phyloP scores from a whole-genome alignment of 306 rosid genomes.

The Herpetospermum pedunculosum region DNA sequence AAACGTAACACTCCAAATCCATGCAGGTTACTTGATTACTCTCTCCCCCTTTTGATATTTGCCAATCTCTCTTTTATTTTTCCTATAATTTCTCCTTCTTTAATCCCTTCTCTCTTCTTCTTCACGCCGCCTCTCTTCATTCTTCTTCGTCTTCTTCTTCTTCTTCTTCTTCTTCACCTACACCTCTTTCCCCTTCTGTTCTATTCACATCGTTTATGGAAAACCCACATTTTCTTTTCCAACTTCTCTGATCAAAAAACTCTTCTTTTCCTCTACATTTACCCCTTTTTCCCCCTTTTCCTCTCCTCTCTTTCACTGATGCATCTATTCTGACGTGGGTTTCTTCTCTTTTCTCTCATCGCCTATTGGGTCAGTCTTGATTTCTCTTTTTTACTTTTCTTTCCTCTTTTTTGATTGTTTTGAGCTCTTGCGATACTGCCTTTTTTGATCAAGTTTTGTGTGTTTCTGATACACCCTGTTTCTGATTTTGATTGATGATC shows the following conservation, averaged over 20 bases:
- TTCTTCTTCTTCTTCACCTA: constrained; percentile 7
- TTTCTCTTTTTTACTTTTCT: not conserved
- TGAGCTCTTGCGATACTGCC: not conserved
- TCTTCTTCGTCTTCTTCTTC: constrained; percentile 21
- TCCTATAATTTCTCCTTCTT: constrained; percentile 7
- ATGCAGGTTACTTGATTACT: constrained; percentile 7
- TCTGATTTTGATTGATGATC: not conserved
- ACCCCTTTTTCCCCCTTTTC: not conserved
- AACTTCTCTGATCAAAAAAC: constrained; percentile 1
- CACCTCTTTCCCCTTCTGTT: constrained; percentile 1
- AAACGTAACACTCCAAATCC: constrained; percentile 14
- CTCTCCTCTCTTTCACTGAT: constrained; percentile 8
- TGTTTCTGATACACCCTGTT: not conserved
- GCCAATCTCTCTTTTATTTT: not conserved
- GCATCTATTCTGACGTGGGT: not conserved
- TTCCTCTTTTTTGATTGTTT: not conserved
- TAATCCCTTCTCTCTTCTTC: constrained; percentile 19
- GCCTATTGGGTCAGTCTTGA: not conserved
- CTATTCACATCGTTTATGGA: not conserved
- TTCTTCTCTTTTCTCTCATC: not conserved
- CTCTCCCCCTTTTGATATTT: constrained; percentile 1
- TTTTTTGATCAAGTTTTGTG: not conserved
- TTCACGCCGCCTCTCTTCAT: constrained; percentile 37
- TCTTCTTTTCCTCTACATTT: not conserved
- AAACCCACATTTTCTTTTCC: not conserved